Percentiles rank a stretch among this genome's conserved stretches.
phyloP scores from a whole-genome alignment of 495 filamentous ascomycete species.

The Oidiodendron maius region DNA sequence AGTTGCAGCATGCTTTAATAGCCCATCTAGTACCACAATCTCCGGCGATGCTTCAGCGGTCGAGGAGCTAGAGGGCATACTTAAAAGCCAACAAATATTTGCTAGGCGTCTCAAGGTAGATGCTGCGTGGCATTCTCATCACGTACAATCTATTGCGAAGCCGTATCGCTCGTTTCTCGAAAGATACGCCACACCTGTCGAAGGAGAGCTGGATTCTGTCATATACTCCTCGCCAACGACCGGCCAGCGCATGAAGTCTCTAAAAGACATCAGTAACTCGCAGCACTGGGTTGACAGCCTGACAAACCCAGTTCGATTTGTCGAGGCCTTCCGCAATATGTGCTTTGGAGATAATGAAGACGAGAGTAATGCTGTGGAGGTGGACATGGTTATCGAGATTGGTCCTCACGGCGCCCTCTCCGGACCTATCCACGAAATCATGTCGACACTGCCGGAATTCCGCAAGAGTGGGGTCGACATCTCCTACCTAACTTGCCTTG shows the following conservation, averaged over 20 bases:
- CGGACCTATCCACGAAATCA: slow-evolving; percentile 50
- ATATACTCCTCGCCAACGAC: slow-evolving; percentile 35
- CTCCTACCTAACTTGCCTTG: slow-evolving; percentile 34
- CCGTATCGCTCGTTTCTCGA: slow-evolving; percentile 21
- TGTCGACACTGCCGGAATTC: neutral
- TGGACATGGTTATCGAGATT: slow-evolving; percentile 49
- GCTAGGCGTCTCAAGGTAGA: slow-evolving; percentile 46
- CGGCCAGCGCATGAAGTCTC: slow-evolving; percentile 15
- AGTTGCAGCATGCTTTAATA: slow-evolving; percentile 45
- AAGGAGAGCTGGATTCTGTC: slow-evolving; percentile 9
- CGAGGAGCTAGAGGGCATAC: slow-evolving; percentile 31
- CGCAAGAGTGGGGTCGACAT: slow-evolving; percentile 19
- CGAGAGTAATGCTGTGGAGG: slow-evolving; percentile 15
- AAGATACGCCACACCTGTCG: neutral
- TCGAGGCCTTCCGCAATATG: slow-evolving; percentile 20
- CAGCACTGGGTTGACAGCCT: slow-evolving; percentile 42
- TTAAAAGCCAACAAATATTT: slow-evolving; percentile 36
- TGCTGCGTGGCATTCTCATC: slow-evolving; percentile 57
- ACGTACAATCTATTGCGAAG: slow-evolving; percentile 45
- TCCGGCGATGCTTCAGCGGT: slow-evolving; percentile 44
- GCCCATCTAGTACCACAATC: slow-evolving; percentile 42
- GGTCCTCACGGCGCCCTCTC: slow-evolving; percentile 61
- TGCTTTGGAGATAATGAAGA: neutral
- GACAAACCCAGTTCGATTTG: slow-evolving; percentile 38
- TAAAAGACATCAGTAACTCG: slow-evolving; percentile 12